Conservation (phyloP, 352 stramenopile species). For the Globisporangium camurandrum region DNA sequence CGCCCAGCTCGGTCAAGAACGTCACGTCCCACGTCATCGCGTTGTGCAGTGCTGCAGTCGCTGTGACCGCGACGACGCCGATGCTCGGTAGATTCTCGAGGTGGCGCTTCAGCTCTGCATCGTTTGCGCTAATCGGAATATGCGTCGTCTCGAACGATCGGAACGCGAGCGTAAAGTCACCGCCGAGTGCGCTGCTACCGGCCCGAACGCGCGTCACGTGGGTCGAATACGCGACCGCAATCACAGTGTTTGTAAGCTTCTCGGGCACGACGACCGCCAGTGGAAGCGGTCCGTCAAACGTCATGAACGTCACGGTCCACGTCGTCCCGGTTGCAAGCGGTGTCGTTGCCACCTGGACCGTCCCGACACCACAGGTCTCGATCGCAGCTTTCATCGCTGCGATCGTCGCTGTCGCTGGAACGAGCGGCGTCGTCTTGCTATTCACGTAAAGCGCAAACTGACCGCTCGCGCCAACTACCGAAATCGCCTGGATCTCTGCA, state of each 20-base stretch:
- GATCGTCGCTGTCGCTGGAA: conserved; percentile 16
- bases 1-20: conserved; percentile 91
- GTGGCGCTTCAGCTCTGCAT: conserved; percentile 67
- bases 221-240: conserved; percentile 36
- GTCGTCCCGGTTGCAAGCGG: conserved; percentile 32
- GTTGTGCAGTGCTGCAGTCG: conserved; percentile 45
- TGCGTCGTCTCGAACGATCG: conserved; percentile 66
- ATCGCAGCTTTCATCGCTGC: conserved; percentile 46
- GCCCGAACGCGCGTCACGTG: conserved; percentile 30
- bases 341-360: conserved; percentile 35
- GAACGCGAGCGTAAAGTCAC: conserved; percentile 82
- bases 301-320: conserved; percentile 68
- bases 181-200: conserved; percentile 44
- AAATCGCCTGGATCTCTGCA: conserved; percentile 71
- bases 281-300: conserved; percentile 35
- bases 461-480: conserved; percentile 47
- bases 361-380: conserved; percentile 41
- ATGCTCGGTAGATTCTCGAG: conserved; percentile 87
- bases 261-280: conserved; percentile 48
- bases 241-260: conserved; percentile 45
- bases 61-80: conserved; percentile 67
- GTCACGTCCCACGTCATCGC: conserved; percentile 83
- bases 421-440: conserved; percentile 33
- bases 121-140: conserved; percentile 41
- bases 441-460: conserved; percentile 74